Base-by-base conservation (phyloP, 2,329 filamentous ascomycete species). In the Chaetomiaceae sp. region DNA sequence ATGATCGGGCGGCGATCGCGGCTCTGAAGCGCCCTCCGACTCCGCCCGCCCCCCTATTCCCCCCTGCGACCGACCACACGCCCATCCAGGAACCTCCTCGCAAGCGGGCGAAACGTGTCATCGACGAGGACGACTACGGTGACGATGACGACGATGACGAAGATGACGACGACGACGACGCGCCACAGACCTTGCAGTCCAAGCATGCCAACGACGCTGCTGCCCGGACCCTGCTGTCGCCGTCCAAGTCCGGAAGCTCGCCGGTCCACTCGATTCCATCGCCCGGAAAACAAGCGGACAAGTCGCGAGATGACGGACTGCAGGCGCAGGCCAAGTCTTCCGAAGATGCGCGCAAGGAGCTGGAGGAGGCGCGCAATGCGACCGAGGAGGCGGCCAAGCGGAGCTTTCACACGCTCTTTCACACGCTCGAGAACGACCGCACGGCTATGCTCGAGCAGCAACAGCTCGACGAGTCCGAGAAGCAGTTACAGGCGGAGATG, bases 381-480 rank as follows among this genome's bases (percentile, higher is more conserved):
- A 90, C 87, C 38, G 91, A 95, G 61, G 88, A 95, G 61, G 84
- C 86, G 41, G 93, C 88, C 35, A 89, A 89, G 68, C 80, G 82
- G 59, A 93, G 86, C 67, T 97, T 96, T 66, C 85, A 95, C 62
- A 94, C 88, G 9, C 77, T 95, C 55, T 95, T 97, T 66, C 91
- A 95, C 65, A 96, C 93, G 1, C 75, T 97, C 26, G 93, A 98
- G 66, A 93, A 91, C 63, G 93, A 98, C 63, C 81, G 88, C 45
- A 88, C 91, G 58, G 93, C 93, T 39, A 97, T 98, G 93, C 69
- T 97, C 47, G 93, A 98, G 65, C 93, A 98, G 67, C 89, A 97
- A 65, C 88, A 91, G 65, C 76, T 98, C 20, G 93, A 98, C 62
- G 93, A 97, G 65, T 89, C 94, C 1, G 93, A 98, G 65, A 86